phyloP scores from a whole-genome alignment of 2,329 filamentous ascomycete species.

The Keithomyces neogunnii region DNA sequence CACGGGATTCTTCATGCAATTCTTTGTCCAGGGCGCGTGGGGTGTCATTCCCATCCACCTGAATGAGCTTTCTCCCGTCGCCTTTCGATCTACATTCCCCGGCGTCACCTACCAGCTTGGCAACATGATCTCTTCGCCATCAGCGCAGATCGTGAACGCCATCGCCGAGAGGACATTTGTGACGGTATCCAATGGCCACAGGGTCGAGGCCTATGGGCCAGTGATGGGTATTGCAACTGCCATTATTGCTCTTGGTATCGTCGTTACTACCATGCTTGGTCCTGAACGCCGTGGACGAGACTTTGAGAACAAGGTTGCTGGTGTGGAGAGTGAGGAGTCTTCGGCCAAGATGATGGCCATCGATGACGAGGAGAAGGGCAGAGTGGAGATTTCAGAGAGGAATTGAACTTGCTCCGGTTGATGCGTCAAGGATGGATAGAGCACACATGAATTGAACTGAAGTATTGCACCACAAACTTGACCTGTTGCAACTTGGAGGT shows the following conservation, averaged over 20 bases:
- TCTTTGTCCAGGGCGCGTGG: constrained; percentile 59
- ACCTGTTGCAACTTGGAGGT: too few species aligned
- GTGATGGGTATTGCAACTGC: constrained; percentile 70
- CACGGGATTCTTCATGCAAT: constrained; percentile 61
- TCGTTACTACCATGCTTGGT: constrained; percentile 58
- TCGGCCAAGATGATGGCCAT: constrained; percentile 20
- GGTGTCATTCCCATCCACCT: constrained; percentile 65
- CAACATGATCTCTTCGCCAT: constrained; percentile 66
- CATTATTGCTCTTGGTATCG: constrained; percentile 65
- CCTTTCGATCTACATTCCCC: constrained; percentile 63
- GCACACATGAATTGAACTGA: too few species aligned
- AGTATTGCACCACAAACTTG: too few species aligned
- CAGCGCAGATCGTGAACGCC: constrained; percentile 70
- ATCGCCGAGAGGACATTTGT: constrained; percentile 57
- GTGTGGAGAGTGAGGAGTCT: constrained; percentile 18
- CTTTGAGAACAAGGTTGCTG: constrained; percentile 52
- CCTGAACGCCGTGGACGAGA: constrained; percentile 65
- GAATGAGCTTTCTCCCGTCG: constrained; percentile 63
- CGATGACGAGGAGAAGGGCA: constrained; percentile 22
- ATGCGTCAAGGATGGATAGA: too few species aligned
- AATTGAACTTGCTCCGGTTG: not conserved
- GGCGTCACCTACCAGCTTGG: constrained; percentile 67
- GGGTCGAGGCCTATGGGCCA: constrained; percentile 62
- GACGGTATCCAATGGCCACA: constrained; percentile 41
- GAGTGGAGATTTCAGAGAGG: constrained; percentile 8